Conservation (phyloP, 345 rosid genomes). For the Eutrema heterophyllum region DNA sequence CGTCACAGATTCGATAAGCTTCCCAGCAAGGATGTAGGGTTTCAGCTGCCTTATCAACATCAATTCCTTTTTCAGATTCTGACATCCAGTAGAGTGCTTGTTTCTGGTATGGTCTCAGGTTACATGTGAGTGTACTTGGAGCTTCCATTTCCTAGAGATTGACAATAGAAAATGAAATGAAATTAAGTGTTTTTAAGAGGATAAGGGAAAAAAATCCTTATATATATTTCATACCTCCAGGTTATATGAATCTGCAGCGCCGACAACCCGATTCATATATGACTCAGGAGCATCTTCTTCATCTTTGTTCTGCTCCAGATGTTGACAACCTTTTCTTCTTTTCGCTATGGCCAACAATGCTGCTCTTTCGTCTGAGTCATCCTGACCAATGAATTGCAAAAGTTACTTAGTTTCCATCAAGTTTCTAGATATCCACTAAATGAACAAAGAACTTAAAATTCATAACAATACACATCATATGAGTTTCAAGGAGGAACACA, state of each 20-base stretch:
- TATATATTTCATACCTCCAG: slow-evolving; percentile 37
- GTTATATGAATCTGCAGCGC: slow-evolving; percentile 48
- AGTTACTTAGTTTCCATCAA: neutral
- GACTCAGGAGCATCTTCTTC: slow-evolving; percentile 50
- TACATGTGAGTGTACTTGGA: slow-evolving; percentile 45
- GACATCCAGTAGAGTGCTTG: slow-evolving; percentile 75
- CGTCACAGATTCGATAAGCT: slow-evolving; percentile 59
- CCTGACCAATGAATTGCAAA: slow-evolving; percentile 24
- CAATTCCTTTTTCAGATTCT: slow-evolving; percentile 52
- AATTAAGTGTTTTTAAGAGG: neutral
- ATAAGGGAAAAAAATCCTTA: neutral
- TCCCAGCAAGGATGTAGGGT: slow-evolving; percentile 71
- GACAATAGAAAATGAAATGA: neutral
- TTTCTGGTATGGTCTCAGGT: slow-evolving; percentile 60
- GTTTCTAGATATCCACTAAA: neutral
- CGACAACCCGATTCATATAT: slow-evolving; percentile 50
- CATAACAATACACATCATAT: neutral
- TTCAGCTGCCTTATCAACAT: slow-evolving; percentile 47
- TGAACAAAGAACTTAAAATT: neutral
- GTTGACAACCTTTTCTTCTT: slow-evolving; percentile 41
- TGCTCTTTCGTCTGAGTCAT: slow-evolving; percentile 31
- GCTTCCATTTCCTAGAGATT: slow-evolving; percentile 61
- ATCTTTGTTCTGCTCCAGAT: slow-evolving; percentile 39
- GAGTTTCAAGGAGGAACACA: slow-evolving; percentile 7
- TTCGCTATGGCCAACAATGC: slow-evolving; percentile 37